A percentile compares a stretch with the other conserved stretches of the same genome.
Evolutionary conservation across 257 asterid species (phyloP).

Genomic region (Nicotiana benthamiana): DNA sequence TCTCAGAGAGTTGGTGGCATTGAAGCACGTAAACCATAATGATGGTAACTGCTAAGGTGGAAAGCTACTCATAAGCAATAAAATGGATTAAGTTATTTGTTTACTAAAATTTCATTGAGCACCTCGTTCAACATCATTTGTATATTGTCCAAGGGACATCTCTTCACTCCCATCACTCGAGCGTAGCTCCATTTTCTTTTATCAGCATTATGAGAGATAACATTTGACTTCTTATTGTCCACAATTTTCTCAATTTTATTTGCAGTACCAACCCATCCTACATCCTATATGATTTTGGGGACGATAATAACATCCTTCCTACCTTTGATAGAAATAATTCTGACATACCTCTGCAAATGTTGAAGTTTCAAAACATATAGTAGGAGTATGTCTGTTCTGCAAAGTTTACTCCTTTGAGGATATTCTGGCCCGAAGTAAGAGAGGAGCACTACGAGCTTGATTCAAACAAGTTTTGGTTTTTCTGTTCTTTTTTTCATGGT

Average conservation of each 20-base stretch:
- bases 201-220: not conserved
- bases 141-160: not conserved
- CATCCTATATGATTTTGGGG: not conserved
- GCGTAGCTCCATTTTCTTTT: not conserved
- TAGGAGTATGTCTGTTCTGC: not conserved
- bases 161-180: not conserved
- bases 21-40: not conserved
- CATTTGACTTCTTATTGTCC: not conserved
- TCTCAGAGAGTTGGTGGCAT: not conserved
- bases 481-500: not conserved
- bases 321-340: not conserved
- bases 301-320: not conserved
- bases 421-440: not conserved
- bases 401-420: not conserved
- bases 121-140: not conserved
- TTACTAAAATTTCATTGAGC: not conserved
- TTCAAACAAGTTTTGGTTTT: not conserved
- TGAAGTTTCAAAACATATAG: not conserved
- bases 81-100: not conserved
- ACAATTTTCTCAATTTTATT: not conserved
- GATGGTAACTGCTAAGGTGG: not conserved
- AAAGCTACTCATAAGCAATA: not conserved
- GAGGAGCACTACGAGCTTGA: not conserved
- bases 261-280: not conserved
- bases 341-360: not conserved